Evolutionary conservation across 768 basidiomycete genomes (phyloP), one percentile per base, ranked within the genome.

Genomic region (Kondoa subrosea): DNA sequence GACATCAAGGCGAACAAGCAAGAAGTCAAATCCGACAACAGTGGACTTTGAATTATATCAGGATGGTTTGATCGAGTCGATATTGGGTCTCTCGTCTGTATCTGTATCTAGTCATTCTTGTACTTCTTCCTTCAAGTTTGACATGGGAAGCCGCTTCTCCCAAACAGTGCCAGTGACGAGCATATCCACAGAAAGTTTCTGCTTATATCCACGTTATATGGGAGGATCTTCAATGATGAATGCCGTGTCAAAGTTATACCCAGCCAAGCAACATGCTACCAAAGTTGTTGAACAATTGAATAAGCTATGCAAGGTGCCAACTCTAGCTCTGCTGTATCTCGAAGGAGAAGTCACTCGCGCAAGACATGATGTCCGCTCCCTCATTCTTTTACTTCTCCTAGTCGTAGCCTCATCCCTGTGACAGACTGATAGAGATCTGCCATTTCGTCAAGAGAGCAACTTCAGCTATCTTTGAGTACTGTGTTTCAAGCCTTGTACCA

Each of bases 351-450:
- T 25, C 8, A 57, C 57, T 29, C 31, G 59, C 25, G 40, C 25
- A 15, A n/a, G 71, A 12, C 61, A 66, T 65, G 67, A 70, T 33
- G n/a, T n/a, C n/a, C n/a, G n/a, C n/a, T n/a, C n/a, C n/a, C n/a
- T n/a, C n/a, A n/a, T n/a, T n/a, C n/a, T n/a, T n/a, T n/a, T n/a
- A n/a, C n/a, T n/a, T n/a, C n/a, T n/a, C n/a, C n/a, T n/a, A n/a
- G n/a, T n/a, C n/a, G n/a, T n/a, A n/a, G n/a, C n/a, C n/a, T n/a
- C n/a, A n/a, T n/a, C n/a, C n/a, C n/a, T n/a, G n/a, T n/a, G n/a
- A n/a, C n/a, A n/a, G n/a, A 69, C 58, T n/a, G 72, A 73, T 61
- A 64, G 69, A 27, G 72, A 73, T 31, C 30, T 65, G 21, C 60
- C 68, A 1, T 73, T 70, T 57, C 56, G 66, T 4, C 72, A 73